Conservation (phyloP, 23 red algal genomes). For the Gracilaria vermiculophylla region DNA sequence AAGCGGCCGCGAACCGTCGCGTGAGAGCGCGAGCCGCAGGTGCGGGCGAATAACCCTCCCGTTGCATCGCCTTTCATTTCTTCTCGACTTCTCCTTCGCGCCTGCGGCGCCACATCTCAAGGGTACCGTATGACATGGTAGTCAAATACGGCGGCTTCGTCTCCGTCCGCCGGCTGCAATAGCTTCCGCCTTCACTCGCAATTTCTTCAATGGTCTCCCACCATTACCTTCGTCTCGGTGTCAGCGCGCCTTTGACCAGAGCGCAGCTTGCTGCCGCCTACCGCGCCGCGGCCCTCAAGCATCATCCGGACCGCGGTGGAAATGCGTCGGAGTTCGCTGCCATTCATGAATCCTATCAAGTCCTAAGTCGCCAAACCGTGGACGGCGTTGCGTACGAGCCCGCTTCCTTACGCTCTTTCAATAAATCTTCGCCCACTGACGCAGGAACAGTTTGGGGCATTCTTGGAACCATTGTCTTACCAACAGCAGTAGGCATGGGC, state of each 20-base stretch:
- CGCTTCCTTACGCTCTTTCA: slow-evolving; percentile 50
- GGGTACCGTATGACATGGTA: background rate
- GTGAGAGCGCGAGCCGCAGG: background rate
- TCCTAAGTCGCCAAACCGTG: background rate
- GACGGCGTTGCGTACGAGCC: background rate
- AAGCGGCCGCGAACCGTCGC: background rate
- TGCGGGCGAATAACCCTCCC: background rate
- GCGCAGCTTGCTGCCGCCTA: slow-evolving; percentile 54
- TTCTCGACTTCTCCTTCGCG: background rate
- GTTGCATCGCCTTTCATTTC: background rate
- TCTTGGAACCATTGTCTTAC: slow-evolving; percentile 41
- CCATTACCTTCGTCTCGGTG: slow-evolving; percentile 45
- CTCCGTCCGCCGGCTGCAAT: background rate
- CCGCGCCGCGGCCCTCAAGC: slow-evolving; percentile 54
- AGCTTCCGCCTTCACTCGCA: background rate
- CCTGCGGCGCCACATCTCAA: background rate
- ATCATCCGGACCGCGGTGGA: slow-evolving; percentile 65
- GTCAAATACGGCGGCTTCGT: background rate
- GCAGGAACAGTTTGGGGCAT: slow-evolving; percentile 35
- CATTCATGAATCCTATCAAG: slow-evolving; percentile 33
- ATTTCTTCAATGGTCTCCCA: background rate
- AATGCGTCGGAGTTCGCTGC: slow-evolving; percentile 33
- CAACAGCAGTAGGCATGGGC: slow-evolving; percentile 42
- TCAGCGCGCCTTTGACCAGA: slow-evolving; percentile 20
- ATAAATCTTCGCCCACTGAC: background rate